Evolutionary conservation across 2,329 filamentous ascomycete species (phyloP).

Genomic region (Dothiorella sarmentorum): DNA sequence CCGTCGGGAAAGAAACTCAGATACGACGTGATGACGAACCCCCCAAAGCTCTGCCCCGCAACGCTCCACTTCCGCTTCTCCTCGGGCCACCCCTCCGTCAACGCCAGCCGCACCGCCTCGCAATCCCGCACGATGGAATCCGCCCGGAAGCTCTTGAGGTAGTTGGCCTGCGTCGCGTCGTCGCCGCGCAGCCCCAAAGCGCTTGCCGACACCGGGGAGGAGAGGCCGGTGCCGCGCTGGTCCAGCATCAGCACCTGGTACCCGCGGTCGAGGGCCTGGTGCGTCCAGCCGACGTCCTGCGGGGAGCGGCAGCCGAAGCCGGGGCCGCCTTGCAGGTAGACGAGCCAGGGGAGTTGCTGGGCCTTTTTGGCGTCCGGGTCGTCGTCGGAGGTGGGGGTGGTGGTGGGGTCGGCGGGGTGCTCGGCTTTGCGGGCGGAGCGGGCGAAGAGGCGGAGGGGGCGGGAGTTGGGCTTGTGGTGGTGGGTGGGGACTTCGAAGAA

Average conservation of each 20-base stretch:
- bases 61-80: conserved; percentile 77
- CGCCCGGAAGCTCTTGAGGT: conserved; percentile 80
- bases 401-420: conserved; percentile 50
- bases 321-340: conserved; percentile 84
- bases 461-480: conserved; percentile 14
- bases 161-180: conserved; percentile 68
- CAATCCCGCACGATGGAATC: conserved; percentile 88
- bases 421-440: conserved; percentile 68
- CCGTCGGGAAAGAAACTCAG: conserved; percentile 75
- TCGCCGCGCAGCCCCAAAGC: conserved; percentile 64
- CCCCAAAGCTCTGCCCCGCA: conserved; percentile 89
- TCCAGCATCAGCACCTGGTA: conserved; percentile 86
- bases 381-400: conserved; percentile 51
- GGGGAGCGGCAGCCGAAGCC: conserved; percentile 74
- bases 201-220: conserved; percentile 71
- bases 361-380: conserved; percentile 40
- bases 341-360: conserved; percentile 55
- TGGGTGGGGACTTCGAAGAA: conserved; percentile 60
- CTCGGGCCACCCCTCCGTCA: conserved; percentile 67
- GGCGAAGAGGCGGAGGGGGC: conserved; percentile 67
- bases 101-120: conserved; percentile 74
- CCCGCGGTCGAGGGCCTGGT: conserved; percentile 68
- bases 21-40: conserved; percentile 81
- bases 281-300: conserved; percentile 69
- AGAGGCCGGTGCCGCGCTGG: conserved; percentile 84